These are phyloP conservation scores for Proteromonas lacertae DNA, from an alignment of 352 stramenopile genomes.

Conservation along the genomic window DNA sequence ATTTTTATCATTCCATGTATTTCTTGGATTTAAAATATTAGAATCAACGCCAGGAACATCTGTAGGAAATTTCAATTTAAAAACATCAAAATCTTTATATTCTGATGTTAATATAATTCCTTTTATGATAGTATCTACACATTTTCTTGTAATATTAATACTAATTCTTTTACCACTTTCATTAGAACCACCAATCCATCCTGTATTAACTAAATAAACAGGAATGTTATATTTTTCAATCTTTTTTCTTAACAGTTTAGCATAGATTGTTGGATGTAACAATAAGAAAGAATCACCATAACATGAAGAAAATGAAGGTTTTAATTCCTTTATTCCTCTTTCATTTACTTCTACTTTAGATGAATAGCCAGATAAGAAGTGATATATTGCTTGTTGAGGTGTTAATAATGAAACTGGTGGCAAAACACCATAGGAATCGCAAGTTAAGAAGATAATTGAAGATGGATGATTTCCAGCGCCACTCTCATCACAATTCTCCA, in stretches of 20 bases:
- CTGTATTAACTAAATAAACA: slow-evolving; percentile 83
- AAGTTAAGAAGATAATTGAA: slow-evolving; percentile 87
- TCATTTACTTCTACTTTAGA: slow-evolving; percentile 98
- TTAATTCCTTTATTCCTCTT: slow-evolving; percentile 67
- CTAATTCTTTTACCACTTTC: too few relatives aligned
- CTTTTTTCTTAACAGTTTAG: slow-evolving; percentile 76
- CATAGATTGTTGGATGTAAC: slow-evolving; percentile 76
- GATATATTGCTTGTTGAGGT: slow-evolving; percentile 71
- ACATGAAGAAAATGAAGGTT: slow-evolving; percentile 72
- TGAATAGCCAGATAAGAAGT: slow-evolving; percentile 90
- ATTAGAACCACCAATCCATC: too few relatives aligned
- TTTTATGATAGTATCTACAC: too few relatives aligned
- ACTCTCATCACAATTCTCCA: slow-evolving; percentile 61
- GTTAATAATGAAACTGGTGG: slow-evolving; percentile 71
- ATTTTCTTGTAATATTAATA: too few relatives aligned
- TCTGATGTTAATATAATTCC: too few relatives aligned
- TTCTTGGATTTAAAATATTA: slow-evolving; percentile 46
- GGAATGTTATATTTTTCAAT: slow-evolving; percentile 59
- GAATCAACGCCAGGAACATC: slow-evolving; percentile 37
- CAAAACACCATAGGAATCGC: slow-evolving; percentile 83
- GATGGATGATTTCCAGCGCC: slow-evolving; percentile 61
- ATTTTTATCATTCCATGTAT: slow-evolving; percentile 67
- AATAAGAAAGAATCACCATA: slow-evolving; percentile 87
- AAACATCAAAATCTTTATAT: too few relatives aligned
- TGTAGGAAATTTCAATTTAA: slow-evolving; percentile 61